Conservation (phyloP, 805 yeast species). For the Komagataella populi region DNA sequence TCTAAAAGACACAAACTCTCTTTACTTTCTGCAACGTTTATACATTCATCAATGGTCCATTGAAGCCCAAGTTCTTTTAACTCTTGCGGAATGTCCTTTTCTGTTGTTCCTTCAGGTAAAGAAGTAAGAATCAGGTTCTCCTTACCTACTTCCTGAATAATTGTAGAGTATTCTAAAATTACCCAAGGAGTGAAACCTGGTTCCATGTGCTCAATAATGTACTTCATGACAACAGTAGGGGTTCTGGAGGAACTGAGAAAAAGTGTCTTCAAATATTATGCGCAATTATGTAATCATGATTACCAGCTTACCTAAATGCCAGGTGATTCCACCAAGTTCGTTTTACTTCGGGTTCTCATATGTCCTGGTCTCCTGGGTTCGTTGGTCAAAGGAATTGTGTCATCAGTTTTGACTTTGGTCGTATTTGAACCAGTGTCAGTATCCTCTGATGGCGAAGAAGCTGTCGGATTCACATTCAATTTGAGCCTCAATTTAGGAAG, state of each 20-base stretch:
- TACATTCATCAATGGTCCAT: conserved; percentile 71
- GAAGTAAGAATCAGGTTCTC: conserved; percentile 69
- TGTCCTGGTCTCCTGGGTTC: background rate
- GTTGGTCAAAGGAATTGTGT: background rate
- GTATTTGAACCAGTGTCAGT: background rate
- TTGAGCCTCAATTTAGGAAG: background rate
- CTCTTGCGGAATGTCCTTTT: conserved; percentile 46
- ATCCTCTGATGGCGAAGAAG: background rate
- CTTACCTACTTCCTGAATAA: conserved; percentile 70
- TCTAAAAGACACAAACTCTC: conserved; percentile 71
- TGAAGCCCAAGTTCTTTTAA: conserved; percentile 52
- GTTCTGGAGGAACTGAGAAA: background rate
- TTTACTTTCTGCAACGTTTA: conserved; percentile 25
- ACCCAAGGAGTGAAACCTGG: conserved; percentile 97
- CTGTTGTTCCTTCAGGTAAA: conserved; percentile 49
- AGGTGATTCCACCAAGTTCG: background rate
- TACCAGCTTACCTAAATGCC: background rate
- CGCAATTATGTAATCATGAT: background rate
- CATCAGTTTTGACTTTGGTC: background rate
- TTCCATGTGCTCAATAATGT: conserved; percentile 96
- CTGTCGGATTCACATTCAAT: background rate
- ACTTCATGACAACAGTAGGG: conserved; percentile 43
- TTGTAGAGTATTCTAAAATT: conserved; percentile 69
- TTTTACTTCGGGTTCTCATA: background rate
- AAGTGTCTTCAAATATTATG: background rate